Evolutionary conservation across 495 filamentous ascomycete genomes (phyloP).

Genomic region (Penicillium turbatum): DNA sequence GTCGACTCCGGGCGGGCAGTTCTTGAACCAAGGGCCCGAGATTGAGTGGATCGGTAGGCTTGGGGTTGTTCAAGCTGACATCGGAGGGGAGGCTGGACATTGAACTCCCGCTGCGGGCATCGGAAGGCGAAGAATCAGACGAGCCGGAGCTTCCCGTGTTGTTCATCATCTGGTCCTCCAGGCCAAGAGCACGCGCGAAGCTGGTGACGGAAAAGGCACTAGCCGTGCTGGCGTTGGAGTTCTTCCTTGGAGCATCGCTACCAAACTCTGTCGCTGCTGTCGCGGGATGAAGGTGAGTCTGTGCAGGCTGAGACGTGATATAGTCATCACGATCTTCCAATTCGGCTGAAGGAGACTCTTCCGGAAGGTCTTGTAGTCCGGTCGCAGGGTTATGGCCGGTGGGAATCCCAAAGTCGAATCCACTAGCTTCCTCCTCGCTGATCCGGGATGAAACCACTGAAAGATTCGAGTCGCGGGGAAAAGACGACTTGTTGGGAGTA

Average conservation of each 20-base stretch:
- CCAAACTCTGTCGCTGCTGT: constrained; percentile 9
- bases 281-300: constrained; percentile 17
- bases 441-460: constrained; percentile 19
- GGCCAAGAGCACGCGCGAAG: constrained; percentile 38
- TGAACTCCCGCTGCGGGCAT: constrained; percentile 64
- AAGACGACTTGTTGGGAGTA: constrained; percentile 23
- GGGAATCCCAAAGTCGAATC: constrained; percentile 31
- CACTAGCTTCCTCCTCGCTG: constrained; percentile 26
- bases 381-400: not conserved
- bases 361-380: constrained; percentile 22
- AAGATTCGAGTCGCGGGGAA: constrained; percentile 21
- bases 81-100: constrained; percentile 57
- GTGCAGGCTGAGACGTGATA: constrained; percentile 2
- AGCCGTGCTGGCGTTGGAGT: constrained; percentile 35
- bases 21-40: constrained; percentile 39
- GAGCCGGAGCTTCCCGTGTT: constrained; percentile 66
- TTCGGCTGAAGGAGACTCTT: constrained; percentile 12
- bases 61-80: constrained; percentile 29
- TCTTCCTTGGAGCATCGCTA: constrained; percentile 17
- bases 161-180: constrained; percentile 31
- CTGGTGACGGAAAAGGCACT: constrained; percentile 35
- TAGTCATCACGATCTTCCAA: constrained; percentile 1
- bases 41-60: constrained; percentile 31
- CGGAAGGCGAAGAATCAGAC: constrained; percentile 61
- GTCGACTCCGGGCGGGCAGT: constrained; percentile 20